A percentile compares a stretch with the other conserved stretches of the same genome.
phyloP scores from a whole-genome alignment of 768 basidiomycete genomes.

The Leucocoprinus leucothites region DNA sequence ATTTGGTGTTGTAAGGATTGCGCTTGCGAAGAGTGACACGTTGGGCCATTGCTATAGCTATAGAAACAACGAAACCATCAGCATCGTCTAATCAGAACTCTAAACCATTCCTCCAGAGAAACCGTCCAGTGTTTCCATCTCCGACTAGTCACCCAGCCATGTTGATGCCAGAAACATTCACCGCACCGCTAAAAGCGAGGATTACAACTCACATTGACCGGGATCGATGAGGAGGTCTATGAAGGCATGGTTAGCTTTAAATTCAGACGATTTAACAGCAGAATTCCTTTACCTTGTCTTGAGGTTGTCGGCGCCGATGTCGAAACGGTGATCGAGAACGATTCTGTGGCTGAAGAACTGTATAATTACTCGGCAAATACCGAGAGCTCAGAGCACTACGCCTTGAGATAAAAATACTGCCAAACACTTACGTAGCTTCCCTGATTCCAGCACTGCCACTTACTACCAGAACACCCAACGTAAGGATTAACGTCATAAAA shows the following conservation, averaged over 20 bases:
- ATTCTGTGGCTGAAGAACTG: constrained; percentile 38
- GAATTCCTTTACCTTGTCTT: constrained; percentile 53
- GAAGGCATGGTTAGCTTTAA: constrained; percentile 16
- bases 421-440: not conserved
- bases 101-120: not conserved
- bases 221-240: constrained; percentile 11
- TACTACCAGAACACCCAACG: too few species aligned
- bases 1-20: constrained; percentile 96
- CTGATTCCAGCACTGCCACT: too few species aligned
- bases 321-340: constrained; percentile 25
- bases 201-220: constrained; percentile 35
- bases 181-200: constrained; percentile 8
- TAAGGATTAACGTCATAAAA: too few species aligned
- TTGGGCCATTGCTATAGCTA: constrained; percentile 78
- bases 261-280: constrained; percentile 14
- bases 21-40: constrained; percentile 99
- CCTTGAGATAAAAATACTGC: not conserved
- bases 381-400: constrained; percentile 12
- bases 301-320: constrained; percentile 57
- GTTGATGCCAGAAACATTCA: constrained; percentile 9
- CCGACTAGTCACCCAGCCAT: not conserved
- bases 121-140: not conserved
- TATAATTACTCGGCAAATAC: constrained; percentile 31
- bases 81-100: constrained; percentile 1
- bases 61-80: constrained; percentile 9